Base-by-base conservation (phyloP, 495 filamentous ascomycete species). In the Daldinia childiae region DNA sequence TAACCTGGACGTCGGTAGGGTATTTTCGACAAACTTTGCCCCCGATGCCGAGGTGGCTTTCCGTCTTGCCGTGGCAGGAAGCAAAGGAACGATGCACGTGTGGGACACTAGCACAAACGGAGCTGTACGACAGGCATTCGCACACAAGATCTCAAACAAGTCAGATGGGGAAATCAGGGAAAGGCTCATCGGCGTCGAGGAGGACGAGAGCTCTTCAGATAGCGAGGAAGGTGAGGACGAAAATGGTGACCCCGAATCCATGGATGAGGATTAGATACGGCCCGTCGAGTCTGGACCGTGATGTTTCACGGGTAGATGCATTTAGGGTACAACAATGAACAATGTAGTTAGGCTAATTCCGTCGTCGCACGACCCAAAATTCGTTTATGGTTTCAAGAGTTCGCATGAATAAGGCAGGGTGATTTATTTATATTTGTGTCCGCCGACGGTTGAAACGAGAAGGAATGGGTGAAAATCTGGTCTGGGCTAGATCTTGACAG, bases 61-160 rank as follows among this genome's bases (percentile, higher is more conserved):
- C 81, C 86, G 95, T 52, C 83, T 99, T 34, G 92, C 94, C 4
- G 93, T 99, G 34, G 94, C 94, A 9, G 95, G 95, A 43, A 97
- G 93, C 85, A 97, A 97, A 83, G 95, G 96, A 2, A 84, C 85
- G n/a, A 88, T 97, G 68, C 92, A 95, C 73, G 86, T 99, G 30
- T 99, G 95, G 95, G 95, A 99, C 79, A 97, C 95, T 3, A 94
- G 91, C 70, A 98, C 96, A 9, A 98, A 98, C 80, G 87, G 84
- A 3, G 92, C 92, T 15, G 94, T 99, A n/a, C 88, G 95, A 63
- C 86, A 90, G 63, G 89, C 90, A 8, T 99, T 99, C 82, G 93
- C 90, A 12, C 87, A 86, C 59, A 88, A 91, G 61, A 83, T 97
- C 64, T 83, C 83, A 51, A 74, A 64, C 63, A 75, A 74, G 68